Conservation (phyloP, 495 filamentous ascomycete genomes). For the Sordaria brevicollis region DNA sequence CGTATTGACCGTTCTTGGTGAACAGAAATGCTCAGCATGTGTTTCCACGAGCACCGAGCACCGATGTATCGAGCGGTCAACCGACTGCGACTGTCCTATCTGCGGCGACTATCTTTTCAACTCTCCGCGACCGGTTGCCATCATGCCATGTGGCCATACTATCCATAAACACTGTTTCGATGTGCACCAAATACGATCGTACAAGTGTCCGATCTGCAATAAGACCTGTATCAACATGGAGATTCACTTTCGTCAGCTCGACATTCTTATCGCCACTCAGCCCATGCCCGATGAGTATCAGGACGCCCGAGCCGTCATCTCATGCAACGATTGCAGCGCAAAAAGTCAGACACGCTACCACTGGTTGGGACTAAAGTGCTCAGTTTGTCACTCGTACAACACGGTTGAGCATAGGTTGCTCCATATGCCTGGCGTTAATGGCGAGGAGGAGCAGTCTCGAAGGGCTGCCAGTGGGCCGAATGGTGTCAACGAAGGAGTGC, state of each 20-base stretch:
- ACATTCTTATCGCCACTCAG: slow-evolving; percentile 73
- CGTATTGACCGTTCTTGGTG: not conserved
- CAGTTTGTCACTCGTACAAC: slow-evolving; percentile 75
- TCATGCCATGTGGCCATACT: slow-evolving; percentile 93
- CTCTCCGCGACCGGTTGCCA: slow-evolving; percentile 79
- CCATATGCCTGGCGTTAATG: slow-evolving; percentile 15
- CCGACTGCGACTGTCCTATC: slow-evolving; percentile 95
- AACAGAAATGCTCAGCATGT: slow-evolving; percentile 79
- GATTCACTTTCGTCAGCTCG: slow-evolving; percentile 79
- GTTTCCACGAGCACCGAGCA: slow-evolving; percentile 75
- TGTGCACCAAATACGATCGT: slow-evolving; percentile 74
- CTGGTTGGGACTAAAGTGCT: slow-evolving; percentile 89
- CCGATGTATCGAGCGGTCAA: slow-evolving; percentile 88
- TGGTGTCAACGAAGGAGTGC: slow-evolving; percentile 7
- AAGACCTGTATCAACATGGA: slow-evolving; percentile 96
- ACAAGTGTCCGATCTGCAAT: slow-evolving; percentile 91
- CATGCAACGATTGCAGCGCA: slow-evolving; percentile 89
- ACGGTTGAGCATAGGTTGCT: slow-evolving; percentile 60
- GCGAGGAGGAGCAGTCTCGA: not conserved
- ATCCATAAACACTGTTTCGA: slow-evolving; percentile 83
- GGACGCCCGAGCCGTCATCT: slow-evolving; percentile 68
- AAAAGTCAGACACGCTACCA: slow-evolving; percentile 82
- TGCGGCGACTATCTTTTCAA: slow-evolving; percentile 96
- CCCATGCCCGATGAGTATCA: slow-evolving; percentile 83
- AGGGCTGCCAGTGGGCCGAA: slow-evolving; percentile 24